Evolutionary conservation across 176 grass and related monocot species (phyloP), one percentile per base, ranked within the genome.

Genomic region (Aegilops umbellulata): DNA sequence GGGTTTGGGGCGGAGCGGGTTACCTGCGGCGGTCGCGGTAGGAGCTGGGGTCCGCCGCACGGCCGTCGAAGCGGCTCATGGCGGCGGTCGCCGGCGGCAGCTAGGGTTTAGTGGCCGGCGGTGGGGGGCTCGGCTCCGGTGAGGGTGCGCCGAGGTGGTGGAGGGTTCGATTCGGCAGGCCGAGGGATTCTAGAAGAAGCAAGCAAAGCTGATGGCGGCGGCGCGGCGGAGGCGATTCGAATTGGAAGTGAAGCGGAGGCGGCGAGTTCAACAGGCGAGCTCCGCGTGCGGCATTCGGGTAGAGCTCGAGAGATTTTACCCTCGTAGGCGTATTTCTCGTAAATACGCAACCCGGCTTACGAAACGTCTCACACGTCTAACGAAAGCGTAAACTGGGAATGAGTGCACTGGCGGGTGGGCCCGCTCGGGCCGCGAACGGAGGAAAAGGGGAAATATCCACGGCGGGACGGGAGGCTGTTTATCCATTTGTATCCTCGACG

Each of bases 1-100:
- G 87, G 26, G 86, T 79, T 72, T 65, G 72, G 62, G 38, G 63
- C 30, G 13, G 65, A 7, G 30, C 7, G 55, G 55, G 49, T 88
- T 76, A 95, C 94, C 96, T 98, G 78, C 88, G 85, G 46, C 91
- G 88, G 76, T 91, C 93, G 77, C 91, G 95, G 86, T 98, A 98
- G 86, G 95, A 94, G 31, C 83, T 81, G 29, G 96, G 92, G 80
- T 98, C 93, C 69, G 77, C 78, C 32, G 92, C 86, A 53, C 94
- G 94, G 86, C 97, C 85, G 55, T 99, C 94, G 90, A 92, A 96
- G 88, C 88, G 92, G 92, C 89, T 94, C 97, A 99, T 99, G 80
- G 70, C 81, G 34, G 89, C 60, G 68, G 85, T 49, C 75, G 58
- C 34, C 75, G 75, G 67, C 67, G 82, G 25, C n/a, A 44, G 61